phyloP scores from a whole-genome alignment of 2,329 filamentous ascomycete species.

The Bipolaris victoriae region DNA sequence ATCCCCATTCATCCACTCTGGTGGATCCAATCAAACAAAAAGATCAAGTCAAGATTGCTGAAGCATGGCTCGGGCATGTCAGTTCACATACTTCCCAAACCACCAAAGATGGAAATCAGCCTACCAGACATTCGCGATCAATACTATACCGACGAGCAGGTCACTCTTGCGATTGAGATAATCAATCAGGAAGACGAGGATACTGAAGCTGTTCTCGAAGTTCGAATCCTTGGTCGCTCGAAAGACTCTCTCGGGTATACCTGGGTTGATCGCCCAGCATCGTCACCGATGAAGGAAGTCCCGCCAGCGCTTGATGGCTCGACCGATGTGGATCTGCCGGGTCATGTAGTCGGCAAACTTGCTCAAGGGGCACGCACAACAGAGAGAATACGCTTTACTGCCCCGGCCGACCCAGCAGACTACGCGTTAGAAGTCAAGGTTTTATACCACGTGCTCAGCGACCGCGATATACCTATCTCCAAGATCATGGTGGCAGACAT shows the following conservation, averaged over 20 bases:
- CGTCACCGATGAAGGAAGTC: slow-evolving; percentile 40
- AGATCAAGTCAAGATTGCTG: slow-evolving; percentile 37
- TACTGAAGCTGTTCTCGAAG: slow-evolving; percentile 72
- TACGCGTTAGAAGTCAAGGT: slow-evolving; percentile 76
- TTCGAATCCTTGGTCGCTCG: slow-evolving; percentile 67
- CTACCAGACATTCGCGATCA: slow-evolving; percentile 68
- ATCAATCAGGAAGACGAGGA: slow-evolving; percentile 84
- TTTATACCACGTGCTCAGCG: slow-evolving; percentile 78
- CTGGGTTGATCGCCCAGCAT: slow-evolving; percentile 53
- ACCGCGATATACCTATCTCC: slow-evolving; percentile 79
- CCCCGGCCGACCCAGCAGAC: slow-evolving; percentile 55
- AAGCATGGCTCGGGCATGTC: slow-evolving; percentile 52
- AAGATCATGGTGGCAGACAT: slow-evolving; percentile 74
- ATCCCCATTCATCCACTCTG: slow-evolving; percentile 35
- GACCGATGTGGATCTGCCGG: slow-evolving; percentile 42
- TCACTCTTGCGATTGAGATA: slow-evolving; percentile 72
- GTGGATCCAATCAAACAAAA: slow-evolving; percentile 40
- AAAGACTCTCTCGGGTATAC: slow-evolving; percentile 54
- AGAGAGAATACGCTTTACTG: slow-evolving; percentile 49
- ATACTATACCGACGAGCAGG: slow-evolving; percentile 84
- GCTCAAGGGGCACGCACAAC: slow-evolving; percentile 39
- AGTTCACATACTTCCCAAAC: slow-evolving; percentile 81
- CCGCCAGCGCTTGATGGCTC: slow-evolving; percentile 31
- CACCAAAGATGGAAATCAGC: slow-evolving; percentile 84
- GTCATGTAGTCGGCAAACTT: slow-evolving; percentile 47